Percentiles rank a stretch among this genome's conserved stretches.
These are phyloP conservation scores for Boletus vermiculosoides DNA, from an alignment of 768 basidiomycete species.

Conservation along the genomic window DNA sequence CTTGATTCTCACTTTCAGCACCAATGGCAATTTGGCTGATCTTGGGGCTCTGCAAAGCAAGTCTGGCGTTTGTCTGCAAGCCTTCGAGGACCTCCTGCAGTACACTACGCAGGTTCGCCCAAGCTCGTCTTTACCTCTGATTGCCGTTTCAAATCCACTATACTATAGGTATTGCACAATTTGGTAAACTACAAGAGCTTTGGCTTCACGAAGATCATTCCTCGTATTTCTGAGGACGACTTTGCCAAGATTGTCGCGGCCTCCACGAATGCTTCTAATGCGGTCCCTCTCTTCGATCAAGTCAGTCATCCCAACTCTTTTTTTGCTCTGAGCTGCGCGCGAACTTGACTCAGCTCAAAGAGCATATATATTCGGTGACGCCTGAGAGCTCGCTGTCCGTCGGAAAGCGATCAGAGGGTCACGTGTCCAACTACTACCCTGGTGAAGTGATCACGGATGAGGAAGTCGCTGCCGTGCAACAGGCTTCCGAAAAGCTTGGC, in stretches of 20 bases:
- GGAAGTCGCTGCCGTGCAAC: slow-evolving; percentile 75
- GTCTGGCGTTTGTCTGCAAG: slow-evolving; percentile 53
- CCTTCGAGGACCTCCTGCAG: slow-evolving; percentile 70
- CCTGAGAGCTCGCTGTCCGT: slow-evolving; percentile 73
- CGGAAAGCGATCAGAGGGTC: slow-evolving; percentile 75
- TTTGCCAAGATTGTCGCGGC: slow-evolving; percentile 62
- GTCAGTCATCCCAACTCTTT: slow-evolving; percentile 35
- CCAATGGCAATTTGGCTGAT: slow-evolving; percentile 56
- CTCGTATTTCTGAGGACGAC: slow-evolving; percentile 58
- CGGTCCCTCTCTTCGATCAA: slow-evolving; percentile 59
- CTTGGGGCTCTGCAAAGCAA: slow-evolving; percentile 49
- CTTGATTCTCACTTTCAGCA: slow-evolving; percentile 65
- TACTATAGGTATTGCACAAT: slow-evolving; percentile 39
- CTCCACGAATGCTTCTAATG: slow-evolving; percentile 58
- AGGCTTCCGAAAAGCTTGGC: slow-evolving; percentile 70
- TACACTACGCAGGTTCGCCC: slow-evolving; percentile 65
- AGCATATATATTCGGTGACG: slow-evolving; percentile 64
- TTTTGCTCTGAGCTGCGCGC: not conserved
- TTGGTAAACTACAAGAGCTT: slow-evolving; percentile 73
- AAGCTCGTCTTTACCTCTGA: not conserved
- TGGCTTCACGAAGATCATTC: slow-evolving; percentile 84
- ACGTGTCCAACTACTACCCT: slow-evolving; percentile 83
- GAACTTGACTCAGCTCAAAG: slow-evolving; percentile 52
- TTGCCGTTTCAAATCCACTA: not conserved
- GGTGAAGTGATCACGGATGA: slow-evolving; percentile 70